Evolutionary conservation across 768 basidiomycete genomes (phyloP), one percentile per base, ranked within the genome.

Genomic region (Boletus tomentosulus): DNA sequence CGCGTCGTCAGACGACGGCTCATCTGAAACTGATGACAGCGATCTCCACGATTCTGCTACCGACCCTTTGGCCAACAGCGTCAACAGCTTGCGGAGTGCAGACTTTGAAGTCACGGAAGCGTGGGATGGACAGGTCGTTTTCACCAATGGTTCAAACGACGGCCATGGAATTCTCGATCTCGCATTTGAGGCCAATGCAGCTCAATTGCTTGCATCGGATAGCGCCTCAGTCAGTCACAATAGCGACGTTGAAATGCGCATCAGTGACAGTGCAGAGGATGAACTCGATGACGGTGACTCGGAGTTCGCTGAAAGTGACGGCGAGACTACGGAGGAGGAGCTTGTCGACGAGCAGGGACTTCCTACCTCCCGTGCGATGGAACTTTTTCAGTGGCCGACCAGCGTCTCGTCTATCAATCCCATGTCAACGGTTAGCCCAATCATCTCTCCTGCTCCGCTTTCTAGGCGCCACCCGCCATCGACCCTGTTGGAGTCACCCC

Each of bases 251-350:
- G 77, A 73, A 53, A 76, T 73, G 73, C 72, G 25, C 71, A 77
- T 53, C 69, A 80, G 76, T 24, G 57, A 60, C 9, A 53, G 25
- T 39, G 58, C 62, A 22, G 62, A 66, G 46, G 67, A 56, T 50
- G 71, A 70, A 38, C 63, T 60, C 12, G 75, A 76, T 39, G 78
- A 78, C 34, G 77, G 67, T 6, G 75, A 77, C 27, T 73, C 81
- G 50, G 74, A 75, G 53, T 71, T 80, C 53, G 79, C 74, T 44
- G 81, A 77, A 37, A 79, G 74, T 52, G 85, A 82, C 6, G 87
- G 88, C 1, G 86, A 90, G 57, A 89, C 89, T 4, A 91, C 90
- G 2, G 89, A 91, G 64, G 87, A 89, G 57, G 89, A 92, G 56
- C 82, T 91, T 48, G 84, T 91, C n/a, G 87, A 86, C 50, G 79